phyloP scores from a whole-genome alignment of 176 grass and related monocot genomes.

The Avena eriantha region DNA sequence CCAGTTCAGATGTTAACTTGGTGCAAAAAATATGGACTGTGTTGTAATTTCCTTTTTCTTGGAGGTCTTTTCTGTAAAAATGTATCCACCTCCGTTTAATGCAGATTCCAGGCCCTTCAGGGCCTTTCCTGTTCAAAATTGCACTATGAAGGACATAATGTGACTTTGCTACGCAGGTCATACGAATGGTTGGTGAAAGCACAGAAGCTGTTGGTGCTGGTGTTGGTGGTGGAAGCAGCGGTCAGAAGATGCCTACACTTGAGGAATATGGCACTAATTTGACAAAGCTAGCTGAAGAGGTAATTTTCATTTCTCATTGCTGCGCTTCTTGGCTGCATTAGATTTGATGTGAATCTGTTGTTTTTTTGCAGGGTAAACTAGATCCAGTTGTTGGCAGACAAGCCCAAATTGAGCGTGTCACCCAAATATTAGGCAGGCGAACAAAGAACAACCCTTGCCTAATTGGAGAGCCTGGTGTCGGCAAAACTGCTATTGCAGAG shows the following conservation, averaged over 20 bases:
- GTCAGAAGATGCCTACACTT: slow-evolving; percentile 96
- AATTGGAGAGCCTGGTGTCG: slow-evolving; percentile 97
- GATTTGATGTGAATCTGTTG: slow-evolving; percentile 35
- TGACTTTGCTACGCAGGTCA: slow-evolving; percentile 60
- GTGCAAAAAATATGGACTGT: too few relatives aligned
- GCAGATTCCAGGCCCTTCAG: too few relatives aligned
- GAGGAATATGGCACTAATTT: slow-evolving; percentile 99
- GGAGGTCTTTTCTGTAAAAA: too few relatives aligned
- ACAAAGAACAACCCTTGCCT: slow-evolving; percentile 99
- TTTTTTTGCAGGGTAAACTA: slow-evolving; percentile 80
- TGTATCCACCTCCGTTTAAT: too few relatives aligned
- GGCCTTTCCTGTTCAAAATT: not conserved
- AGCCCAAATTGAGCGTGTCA: slow-evolving; percentile 91
- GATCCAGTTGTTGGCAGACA: slow-evolving; percentile 92
- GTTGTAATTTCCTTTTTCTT: too few relatives aligned
- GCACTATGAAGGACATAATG: slow-evolving; percentile 18
- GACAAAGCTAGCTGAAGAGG: slow-evolving; percentile 97
- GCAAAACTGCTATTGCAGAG: slow-evolving; percentile 96
- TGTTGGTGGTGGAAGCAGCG: slow-evolving; percentile 90
- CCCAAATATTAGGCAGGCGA: slow-evolving; percentile 92
- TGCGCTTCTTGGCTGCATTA: not conserved
- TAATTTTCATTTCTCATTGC: slow-evolving; percentile 38
- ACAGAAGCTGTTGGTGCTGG: slow-evolving; percentile 92
- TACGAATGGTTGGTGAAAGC: slow-evolving; percentile 99
- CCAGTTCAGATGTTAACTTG: not conserved